phyloP scores from a whole-genome alignment of 148 eudicot species.

The Rhododendron kiyosumense region DNA sequence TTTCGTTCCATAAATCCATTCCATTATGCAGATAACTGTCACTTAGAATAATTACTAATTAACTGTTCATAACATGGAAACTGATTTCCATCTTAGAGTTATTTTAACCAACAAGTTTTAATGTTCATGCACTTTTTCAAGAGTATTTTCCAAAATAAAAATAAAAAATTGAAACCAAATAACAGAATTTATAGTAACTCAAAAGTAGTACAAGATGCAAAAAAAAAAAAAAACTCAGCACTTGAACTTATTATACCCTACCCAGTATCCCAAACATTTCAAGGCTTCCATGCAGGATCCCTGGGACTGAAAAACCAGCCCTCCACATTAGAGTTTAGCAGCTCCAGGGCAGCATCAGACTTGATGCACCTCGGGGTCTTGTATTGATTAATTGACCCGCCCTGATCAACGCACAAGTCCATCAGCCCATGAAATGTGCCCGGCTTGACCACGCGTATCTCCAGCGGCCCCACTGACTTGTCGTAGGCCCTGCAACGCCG shows the following conservation, averaged over 20 bases:
- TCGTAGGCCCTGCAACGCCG: conserved; percentile 53
- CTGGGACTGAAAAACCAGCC: conserved; percentile 56
- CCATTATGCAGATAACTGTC: too few relatives aligned
- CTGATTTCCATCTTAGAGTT: too few relatives aligned
- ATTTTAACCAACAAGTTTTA: too few relatives aligned
- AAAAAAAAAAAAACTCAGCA: too few relatives aligned
- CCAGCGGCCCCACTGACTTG: conserved; percentile 67
- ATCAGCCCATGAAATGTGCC: conserved; percentile 71
- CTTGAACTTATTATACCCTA: background rate
- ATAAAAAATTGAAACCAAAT: too few relatives aligned
- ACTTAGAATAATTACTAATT: too few relatives aligned
- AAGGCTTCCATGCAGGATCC: conserved; percentile 60
- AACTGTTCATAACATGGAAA: too few relatives aligned
- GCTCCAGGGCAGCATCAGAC: conserved; percentile 40
- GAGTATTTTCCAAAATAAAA: too few relatives aligned
- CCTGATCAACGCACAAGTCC: conserved; percentile 60
- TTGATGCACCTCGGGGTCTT: conserved; percentile 82
- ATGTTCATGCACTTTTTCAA: too few relatives aligned
- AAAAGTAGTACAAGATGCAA: background rate
- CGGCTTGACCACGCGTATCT: conserved; percentile 49
- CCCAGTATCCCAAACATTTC: background rate
- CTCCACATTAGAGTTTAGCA: conserved; percentile 50
- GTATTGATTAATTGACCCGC: conserved; percentile 74
- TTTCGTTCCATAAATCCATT: too few relatives aligned
- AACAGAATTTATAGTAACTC: too few relatives aligned